These are phyloP conservation scores for Aspergillus melleus DNA, from an alignment of 2,329 filamentous ascomycete genomes.

Conservation along the genomic window DNA sequence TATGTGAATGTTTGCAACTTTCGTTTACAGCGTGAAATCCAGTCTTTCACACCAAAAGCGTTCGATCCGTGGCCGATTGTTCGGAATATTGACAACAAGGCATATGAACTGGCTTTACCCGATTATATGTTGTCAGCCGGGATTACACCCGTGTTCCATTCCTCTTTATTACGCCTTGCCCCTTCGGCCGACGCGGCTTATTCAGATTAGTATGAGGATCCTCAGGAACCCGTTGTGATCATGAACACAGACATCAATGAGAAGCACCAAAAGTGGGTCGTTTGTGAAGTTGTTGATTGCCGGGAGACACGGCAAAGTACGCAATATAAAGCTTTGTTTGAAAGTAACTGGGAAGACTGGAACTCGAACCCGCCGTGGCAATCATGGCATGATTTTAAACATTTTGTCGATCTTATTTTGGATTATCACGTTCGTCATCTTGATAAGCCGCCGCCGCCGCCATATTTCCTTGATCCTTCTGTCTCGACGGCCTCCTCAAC, in stretches of 20 bases:
- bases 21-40: background rate
- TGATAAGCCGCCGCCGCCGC: too few relatives aligned
- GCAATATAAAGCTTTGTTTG: background rate
- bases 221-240: background rate
- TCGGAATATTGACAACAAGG: background rate
- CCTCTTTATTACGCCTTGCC: background rate
- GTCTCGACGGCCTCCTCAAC: too few relatives aligned
- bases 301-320: background rate
- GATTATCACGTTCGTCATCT: too few relatives aligned
- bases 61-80: background rate
- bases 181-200: background rate
- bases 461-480: too few relatives aligned
- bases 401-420: background rate
- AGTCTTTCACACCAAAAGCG: background rate
- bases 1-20: background rate
- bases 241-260: background rate
- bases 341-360: background rate
- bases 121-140: background rate
- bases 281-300: background rate
- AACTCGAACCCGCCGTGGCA: background rate
- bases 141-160: background rate
- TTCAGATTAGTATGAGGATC: background rate
- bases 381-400: background rate
- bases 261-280: background rate
- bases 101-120: background rate